phyloP scores from a whole-genome alignment of 805 yeast genomes.

The Scheffersomyces spartinae region DNA sequence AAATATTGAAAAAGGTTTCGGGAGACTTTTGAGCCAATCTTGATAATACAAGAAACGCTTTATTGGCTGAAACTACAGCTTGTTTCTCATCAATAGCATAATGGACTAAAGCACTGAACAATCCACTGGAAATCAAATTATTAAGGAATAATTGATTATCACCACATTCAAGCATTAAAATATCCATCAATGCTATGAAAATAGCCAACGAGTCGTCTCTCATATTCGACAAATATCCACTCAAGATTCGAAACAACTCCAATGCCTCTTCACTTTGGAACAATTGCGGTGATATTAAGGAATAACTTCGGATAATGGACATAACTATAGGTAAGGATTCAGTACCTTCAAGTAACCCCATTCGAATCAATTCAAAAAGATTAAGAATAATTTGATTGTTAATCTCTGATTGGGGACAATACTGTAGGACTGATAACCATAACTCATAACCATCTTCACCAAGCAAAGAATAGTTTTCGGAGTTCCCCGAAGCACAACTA shows the following conservation, averaged over 20 bases:
- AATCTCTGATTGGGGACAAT: conserved; percentile 32
- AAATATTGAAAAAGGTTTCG: conserved; percentile 19
- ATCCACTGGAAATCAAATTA: conserved; percentile 30
- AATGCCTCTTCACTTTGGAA: conserved; percentile 26
- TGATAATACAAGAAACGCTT: conserved; percentile 23
- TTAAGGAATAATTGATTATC: conserved; percentile 14
- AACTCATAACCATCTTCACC: conserved; percentile 82
- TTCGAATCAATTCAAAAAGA: conserved; percentile 39
- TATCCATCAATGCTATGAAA: conserved; percentile 43
- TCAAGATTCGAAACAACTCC: conserved; percentile 36
- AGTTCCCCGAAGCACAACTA: conserved; percentile 44
- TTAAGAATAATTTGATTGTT: conserved; percentile 29
- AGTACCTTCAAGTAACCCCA: conserved; percentile 58
- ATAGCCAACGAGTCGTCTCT: conserved; percentile 60
- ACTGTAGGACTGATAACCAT: conserved; percentile 63
- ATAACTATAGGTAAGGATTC: conserved; percentile 59
- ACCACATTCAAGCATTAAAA: conserved; percentile 21
- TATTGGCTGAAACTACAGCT: conserved; percentile 27
- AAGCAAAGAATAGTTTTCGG: conserved; percentile 37
- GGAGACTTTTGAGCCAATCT: conserved; percentile 25
- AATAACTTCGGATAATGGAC: conserved; percentile 52
- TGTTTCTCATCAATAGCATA: conserved; percentile 33
- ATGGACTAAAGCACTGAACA: conserved; percentile 29
- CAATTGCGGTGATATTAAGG: conserved; percentile 33
- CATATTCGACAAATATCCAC: conserved; percentile 45